Conservation (phyloP, 2,329 filamentous ascomycete genomes). For the Mollisiaceae sp. region DNA sequence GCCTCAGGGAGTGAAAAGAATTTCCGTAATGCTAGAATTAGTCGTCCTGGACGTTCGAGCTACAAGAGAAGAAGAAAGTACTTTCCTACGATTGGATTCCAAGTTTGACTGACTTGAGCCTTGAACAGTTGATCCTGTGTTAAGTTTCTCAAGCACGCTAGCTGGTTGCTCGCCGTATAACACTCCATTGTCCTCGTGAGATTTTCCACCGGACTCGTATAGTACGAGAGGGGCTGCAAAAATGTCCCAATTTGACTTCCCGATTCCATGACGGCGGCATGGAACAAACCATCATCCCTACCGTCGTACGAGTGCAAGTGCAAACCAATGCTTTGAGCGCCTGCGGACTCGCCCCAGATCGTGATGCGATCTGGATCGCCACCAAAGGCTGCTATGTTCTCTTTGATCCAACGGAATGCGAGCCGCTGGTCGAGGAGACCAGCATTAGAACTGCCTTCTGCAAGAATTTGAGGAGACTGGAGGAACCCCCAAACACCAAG, state of each 20-base stretch:
- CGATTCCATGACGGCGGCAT: slow-evolving; percentile 37
- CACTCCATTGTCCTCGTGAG: slow-evolving; percentile 29
- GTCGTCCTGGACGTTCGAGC: neutral
- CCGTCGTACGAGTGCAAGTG: slow-evolving; percentile 51
- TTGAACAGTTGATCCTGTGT: slow-evolving; percentile 28
- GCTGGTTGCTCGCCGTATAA: slow-evolving; percentile 29
- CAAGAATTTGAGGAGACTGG: slow-evolving; percentile 8
- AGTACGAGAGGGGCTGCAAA: slow-evolving; percentile 17
- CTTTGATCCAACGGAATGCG: slow-evolving; percentile 61
- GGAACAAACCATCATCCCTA: slow-evolving; percentile 34
- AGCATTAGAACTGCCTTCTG: slow-evolving; percentile 24
- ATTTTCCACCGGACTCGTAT: slow-evolving; percentile 15
- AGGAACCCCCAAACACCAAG: slow-evolving; percentile 8
- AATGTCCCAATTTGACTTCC: slow-evolving; percentile 33
- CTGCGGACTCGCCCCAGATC: slow-evolving; percentile 50
- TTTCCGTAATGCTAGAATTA: neutral
- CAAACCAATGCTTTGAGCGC: slow-evolving; percentile 38
- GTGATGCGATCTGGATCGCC: slow-evolving; percentile 48
- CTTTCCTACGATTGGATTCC: slow-evolving; percentile 29
- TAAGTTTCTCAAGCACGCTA: slow-evolving; percentile 33
- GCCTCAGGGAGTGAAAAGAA: neutral
- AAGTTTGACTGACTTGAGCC: slow-evolving; percentile 29
- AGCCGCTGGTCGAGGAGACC: slow-evolving; percentile 66
- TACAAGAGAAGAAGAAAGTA: neutral
- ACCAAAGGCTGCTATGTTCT: slow-evolving; percentile 56